These are phyloP conservation scores for Nepenthes mirabilis DNA, from an alignment of 148 eudicot genomes.

Conservation along the genomic window DNA sequence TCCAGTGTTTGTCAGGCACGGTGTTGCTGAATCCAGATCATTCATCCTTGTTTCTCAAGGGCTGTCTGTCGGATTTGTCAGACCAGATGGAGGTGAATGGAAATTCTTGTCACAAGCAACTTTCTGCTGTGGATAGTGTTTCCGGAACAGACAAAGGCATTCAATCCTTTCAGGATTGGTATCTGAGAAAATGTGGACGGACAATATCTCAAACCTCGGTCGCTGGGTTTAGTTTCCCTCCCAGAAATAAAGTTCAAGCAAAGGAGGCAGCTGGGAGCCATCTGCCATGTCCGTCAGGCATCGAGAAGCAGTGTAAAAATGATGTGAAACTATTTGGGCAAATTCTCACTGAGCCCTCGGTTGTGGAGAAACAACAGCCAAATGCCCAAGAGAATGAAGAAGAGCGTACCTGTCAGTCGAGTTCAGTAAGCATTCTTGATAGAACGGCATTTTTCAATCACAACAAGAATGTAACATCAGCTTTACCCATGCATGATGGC, in stretches of 20 bases:
- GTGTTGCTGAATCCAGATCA: conserved; percentile 11
- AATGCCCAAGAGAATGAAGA: conserved; percentile 12
- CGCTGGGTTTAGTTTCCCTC: conserved; percentile 22
- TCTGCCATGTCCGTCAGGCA: conserved; percentile 24
- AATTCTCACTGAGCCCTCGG: conserved; percentile 43
- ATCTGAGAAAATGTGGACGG: conserved; percentile 36
- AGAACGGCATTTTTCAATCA: conserved; percentile 10
- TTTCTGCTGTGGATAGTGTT: conserved; percentile 8
- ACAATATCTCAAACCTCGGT: conserved; percentile 14
- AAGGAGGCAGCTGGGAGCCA: conserved; percentile 8
- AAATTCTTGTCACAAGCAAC: conserved; percentile 13
- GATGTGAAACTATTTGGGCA: conserved; percentile 86
- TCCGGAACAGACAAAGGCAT: conserved; percentile 19
- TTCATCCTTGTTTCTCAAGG: conserved; percentile 16
- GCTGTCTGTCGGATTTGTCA: conserved; percentile 22
- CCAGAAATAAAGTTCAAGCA: conserved; percentile 10
- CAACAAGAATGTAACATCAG: conserved; percentile 17
- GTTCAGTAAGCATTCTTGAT: conserved; percentile 16
- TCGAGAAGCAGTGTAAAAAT: conserved; percentile 37
- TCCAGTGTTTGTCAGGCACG: conserved; percentile 12
- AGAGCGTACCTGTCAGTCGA: conserved; percentile 9
- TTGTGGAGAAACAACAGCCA: conserved; percentile 18
- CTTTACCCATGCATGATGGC: conserved; percentile 14
- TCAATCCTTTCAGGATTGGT: conserved; percentile 21
- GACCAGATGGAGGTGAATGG: conserved; percentile 23